phyloP scores from a whole-genome alignment of 805 yeast genomes.

The Candida pseudoglaebosa region DNA sequence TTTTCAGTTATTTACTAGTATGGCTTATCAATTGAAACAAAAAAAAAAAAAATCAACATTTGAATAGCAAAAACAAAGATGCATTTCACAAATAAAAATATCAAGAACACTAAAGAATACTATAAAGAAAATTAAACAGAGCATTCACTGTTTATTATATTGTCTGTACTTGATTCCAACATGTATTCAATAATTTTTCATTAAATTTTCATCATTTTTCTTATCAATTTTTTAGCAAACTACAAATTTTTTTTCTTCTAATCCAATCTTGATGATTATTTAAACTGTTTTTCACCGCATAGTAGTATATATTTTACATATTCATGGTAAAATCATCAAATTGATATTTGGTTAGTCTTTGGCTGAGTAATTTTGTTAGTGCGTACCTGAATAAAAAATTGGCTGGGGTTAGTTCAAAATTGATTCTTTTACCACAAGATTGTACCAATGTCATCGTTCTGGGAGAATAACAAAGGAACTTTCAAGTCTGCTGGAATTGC shows the following conservation, averaged over 20 bases:
- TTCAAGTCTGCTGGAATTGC: slow-evolving; percentile 48
- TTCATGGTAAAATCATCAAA: neutral
- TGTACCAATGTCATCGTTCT: slow-evolving; percentile 22
- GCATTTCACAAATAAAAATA: too few relatives aligned
- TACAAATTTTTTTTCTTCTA: too few relatives aligned
- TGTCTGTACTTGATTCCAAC: neutral
- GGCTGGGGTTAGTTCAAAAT: too few relatives aligned
- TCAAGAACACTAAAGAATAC: too few relatives aligned
- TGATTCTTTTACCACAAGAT: neutral
- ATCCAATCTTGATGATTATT: too few relatives aligned
- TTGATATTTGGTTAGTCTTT: neutral
- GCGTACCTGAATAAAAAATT: neutral
- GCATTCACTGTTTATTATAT: slow-evolving; percentile 5
- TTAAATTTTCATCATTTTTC: too few relatives aligned
- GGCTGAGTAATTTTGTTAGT: neutral
- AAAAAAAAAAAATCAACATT: neutral
- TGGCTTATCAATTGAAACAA: slow-evolving; percentile 16
- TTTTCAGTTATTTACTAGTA: slow-evolving; percentile 68
- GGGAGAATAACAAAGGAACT: slow-evolving; percentile 46
- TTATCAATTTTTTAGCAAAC: too few relatives aligned
- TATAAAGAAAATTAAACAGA: too few relatives aligned
- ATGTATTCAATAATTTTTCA: too few relatives aligned
- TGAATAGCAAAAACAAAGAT: too few relatives aligned
- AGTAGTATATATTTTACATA: too few relatives aligned
- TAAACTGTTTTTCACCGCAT: too few relatives aligned